phyloP scores from a whole-genome alignment of 1,139 yeast species.

The Yamadazyma friedrichii region DNA sequence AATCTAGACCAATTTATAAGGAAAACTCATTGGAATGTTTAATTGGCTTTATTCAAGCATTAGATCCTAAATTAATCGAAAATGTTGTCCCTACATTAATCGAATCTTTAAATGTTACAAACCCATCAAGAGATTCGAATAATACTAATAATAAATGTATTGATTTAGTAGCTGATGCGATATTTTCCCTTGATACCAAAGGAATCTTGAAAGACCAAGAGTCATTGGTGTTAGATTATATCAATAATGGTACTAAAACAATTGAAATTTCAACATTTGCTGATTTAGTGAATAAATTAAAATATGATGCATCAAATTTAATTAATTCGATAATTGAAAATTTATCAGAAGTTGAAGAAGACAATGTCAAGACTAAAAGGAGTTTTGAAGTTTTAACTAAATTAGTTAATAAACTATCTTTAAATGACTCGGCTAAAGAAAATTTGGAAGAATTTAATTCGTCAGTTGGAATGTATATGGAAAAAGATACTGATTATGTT shows the following conservation, averaged over 20 bases:
- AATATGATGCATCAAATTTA: slow-evolving; percentile 1
- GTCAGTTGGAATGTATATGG: slow-evolving; percentile 25
- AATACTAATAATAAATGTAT: slow-evolving; percentile 1
- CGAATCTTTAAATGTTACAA: neutral
- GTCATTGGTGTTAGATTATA: slow-evolving; percentile 1
- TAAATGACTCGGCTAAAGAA: slow-evolving; percentile 1
- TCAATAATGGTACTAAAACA: slow-evolving; percentile 3
- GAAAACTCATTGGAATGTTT: slow-evolving; percentile 22
- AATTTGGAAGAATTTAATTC: slow-evolving; percentile 9
- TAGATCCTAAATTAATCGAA: slow-evolving; percentile 1
- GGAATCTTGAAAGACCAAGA: neutral
- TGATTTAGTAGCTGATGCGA: slow-evolving; percentile 1
- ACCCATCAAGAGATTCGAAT: neutral
- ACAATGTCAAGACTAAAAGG: slow-evolving; percentile 2
- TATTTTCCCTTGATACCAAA: neutral
- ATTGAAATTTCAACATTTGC: slow-evolving; percentile 1
- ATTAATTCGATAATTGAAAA: slow-evolving; percentile 4
- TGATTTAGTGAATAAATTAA: slow-evolving; percentile 3
- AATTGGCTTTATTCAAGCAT: slow-evolving; percentile 7
- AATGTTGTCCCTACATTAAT: slow-evolving; percentile 2
- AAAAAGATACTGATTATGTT: slow-evolving; percentile 26
- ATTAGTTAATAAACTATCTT: neutral
- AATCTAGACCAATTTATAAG: slow-evolving; percentile 20
- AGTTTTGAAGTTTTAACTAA: slow-evolving; percentile 7
- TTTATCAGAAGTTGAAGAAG: slow-evolving; percentile 11